Evolutionary conservation across 331 rosid genomes (phyloP), one percentile per base, ranked within the genome.

Genomic region (Quercus phellos): DNA sequence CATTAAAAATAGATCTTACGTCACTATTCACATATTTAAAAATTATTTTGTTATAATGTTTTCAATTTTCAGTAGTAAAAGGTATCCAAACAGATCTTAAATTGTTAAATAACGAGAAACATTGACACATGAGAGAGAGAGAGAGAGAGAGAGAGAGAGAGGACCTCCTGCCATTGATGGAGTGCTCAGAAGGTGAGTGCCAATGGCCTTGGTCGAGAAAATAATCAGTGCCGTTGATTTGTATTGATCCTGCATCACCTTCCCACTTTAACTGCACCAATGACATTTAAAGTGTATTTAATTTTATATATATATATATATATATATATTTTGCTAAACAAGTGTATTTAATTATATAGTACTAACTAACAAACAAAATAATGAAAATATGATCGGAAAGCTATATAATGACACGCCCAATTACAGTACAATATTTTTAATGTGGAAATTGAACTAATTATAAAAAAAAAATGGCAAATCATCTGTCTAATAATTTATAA

Each of bases 111-210:
- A 17, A 24, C 12, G 27, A 1, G 13, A 8, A 13, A 6, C 53
- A 26, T 16, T n/a, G 11, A 1, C 27, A 10, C 0, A 46, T 18
- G 30, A 1, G 13, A 10, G 42, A 74, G 3, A 43, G 26, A 2
- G 0, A 3, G 7, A 6, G 6, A 51, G 7, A 51, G 9, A 35
- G 16, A 22, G 54, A 21, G 68, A 70, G 11, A 38, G 18, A 12
- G 70, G 46, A 90, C 93, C 91, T 89, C n/a, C 73, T 84, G 74
- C 90, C 91, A 70, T 90, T 86, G 82, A 90, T 66, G 68, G 92
- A 60, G 26, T 92, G 96, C 80, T 92, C 96, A 0, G 92, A 87
- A 61, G 96, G 96, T 4, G 96, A 86, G 73, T 92, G 97, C 94
- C 96, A 89, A 50, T 92, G 97, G 24, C 83, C 43, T 74, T 88